Base-by-base conservation (phyloP, 2,329 filamentous ascomycete species). In the Arthrobotrys megalospora region DNA sequence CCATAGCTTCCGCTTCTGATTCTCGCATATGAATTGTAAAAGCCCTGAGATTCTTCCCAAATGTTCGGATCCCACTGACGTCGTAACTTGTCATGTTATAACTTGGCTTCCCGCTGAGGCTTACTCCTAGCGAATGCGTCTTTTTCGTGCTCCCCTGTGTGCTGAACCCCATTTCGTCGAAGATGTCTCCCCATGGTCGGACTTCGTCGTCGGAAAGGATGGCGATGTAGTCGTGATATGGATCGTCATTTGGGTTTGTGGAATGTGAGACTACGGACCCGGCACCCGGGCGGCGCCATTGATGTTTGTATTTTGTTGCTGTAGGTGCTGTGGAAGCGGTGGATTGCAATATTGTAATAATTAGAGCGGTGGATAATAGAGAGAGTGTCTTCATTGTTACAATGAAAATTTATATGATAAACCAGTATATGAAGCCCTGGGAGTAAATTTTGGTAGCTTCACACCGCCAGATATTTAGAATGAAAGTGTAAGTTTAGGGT, bases 51-150 rank as follows among this genome's bases (percentile, higher is more conserved):
- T 63, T 72, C 21, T 55, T 28, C 6, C 68, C 68, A 41, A 72
- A 72, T 1, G 68, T 72, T 14, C 48, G 36, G 14, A 72, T 72
- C 7, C 48, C 60, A 69, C 80, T 81, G 2, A 63, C 53, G 2
- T 65, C 73, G 19, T 72, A 72, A 1, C 79, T 77, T 3, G 60
- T 72, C 60, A 72, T 65, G 4, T 63, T 63, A 43, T 55, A 72
- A 43, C 36, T 60, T 8, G 55, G 55, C 6, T 43, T 60, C 0
- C 60, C 58, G 48, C 50, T 24, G 0, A 24, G 2, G 6, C 8
- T 28, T 10, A 81, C 82, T 62, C 83, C 82, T 78, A 85, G 83
- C 3, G 55, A 60, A 28, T 60, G 55, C 8, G 55, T 60, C 55
- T 41, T 43, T 14, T 60, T 60, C 10, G 24, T 60, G 21, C 34